Percentiles rank a stretch among this genome's conserved stretches.
phyloP scores from a whole-genome alignment of 2,329 filamentous ascomycete genomes.

The Beauveria caledonica region DNA sequence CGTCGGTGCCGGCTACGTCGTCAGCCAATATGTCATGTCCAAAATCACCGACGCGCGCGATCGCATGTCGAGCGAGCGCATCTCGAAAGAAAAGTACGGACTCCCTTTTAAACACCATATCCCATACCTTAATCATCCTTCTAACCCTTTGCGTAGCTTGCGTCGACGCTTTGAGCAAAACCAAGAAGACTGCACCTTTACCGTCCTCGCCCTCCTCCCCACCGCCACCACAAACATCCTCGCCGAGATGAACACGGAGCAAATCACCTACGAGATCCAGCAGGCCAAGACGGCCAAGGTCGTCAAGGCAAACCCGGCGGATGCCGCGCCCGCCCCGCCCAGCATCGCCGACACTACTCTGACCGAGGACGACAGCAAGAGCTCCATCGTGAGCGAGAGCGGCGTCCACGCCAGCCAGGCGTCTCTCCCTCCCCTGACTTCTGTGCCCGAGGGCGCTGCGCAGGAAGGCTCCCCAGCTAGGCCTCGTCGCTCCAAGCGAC shows the following conservation, averaged over 20 bases:
- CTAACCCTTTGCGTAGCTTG: constrained; percentile 53
- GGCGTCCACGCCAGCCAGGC: constrained; percentile 78
- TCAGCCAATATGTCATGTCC: constrained; percentile 81
- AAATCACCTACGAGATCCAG: constrained; percentile 87
- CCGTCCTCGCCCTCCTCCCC: constrained; percentile 88
- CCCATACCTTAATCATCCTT: neutral
- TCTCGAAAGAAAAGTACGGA: constrained; percentile 88
- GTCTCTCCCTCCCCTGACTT: constrained; percentile 40
- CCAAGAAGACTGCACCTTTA: constrained; percentile 97
- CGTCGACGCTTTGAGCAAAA: constrained; percentile 97
- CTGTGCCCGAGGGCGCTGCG: constrained; percentile 21
- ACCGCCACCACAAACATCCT: constrained; percentile 86
- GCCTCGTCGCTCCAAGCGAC: constrained; percentile 69
- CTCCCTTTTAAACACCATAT: neutral
- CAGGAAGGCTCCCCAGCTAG: constrained; percentile 38
- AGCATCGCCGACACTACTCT: constrained; percentile 62
- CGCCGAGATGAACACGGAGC: constrained; percentile 80
- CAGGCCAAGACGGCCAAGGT: constrained; percentile 71
- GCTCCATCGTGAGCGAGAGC: constrained; percentile 73
- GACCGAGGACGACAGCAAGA: constrained; percentile 75
- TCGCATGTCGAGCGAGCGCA: constrained; percentile 92
- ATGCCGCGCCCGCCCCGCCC: constrained; percentile 46
- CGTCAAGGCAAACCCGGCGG: constrained; percentile 48
- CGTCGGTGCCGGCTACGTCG: constrained; percentile 82
- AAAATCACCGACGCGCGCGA: constrained; percentile 92